phyloP scores from a whole-genome alignment of 2,329 filamentous ascomycete species.

The Fusarium sp. region DNA sequence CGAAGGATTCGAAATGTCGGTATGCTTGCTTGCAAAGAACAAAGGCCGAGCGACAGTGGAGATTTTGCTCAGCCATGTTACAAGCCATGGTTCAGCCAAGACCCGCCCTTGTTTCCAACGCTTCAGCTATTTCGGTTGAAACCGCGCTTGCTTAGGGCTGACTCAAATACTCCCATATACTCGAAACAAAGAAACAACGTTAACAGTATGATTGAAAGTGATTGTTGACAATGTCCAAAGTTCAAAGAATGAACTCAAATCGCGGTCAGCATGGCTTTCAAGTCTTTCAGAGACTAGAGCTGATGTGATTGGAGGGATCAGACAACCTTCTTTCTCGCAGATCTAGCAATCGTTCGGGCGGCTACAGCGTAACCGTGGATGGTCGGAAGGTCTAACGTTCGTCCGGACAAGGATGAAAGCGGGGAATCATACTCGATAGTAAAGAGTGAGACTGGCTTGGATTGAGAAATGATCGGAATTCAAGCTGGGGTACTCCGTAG shows the following conservation, averaged over 20 bases:
- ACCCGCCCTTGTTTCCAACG: conserved; percentile 19
- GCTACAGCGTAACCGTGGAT: conserved; percentile 45
- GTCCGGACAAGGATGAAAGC: conserved; percentile 33
- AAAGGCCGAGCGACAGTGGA: conserved; percentile 20
- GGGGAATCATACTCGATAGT: conserved; percentile 3
- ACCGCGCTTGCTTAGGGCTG: conserved; percentile 31
- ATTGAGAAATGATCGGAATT: conserved; percentile 8
- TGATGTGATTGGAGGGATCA: conserved; percentile 26
- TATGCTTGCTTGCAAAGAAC: conserved; percentile 5
- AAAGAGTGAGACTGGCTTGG: neutral
- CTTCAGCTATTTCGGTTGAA: conserved; percentile 25
- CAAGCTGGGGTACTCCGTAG: neutral
- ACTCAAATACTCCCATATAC: conserved; percentile 1
- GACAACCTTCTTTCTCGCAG: conserved; percentile 25
- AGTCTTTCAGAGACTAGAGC: conserved; percentile 8
- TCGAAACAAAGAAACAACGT: neutral
- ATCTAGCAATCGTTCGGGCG: conserved; percentile 37
- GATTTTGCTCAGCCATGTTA: conserved; percentile 42
- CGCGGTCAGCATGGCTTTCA: conserved; percentile 21
- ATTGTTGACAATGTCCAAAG: conserved; percentile 6
- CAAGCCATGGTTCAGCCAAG: conserved; percentile 31
- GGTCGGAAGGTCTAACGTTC: conserved; percentile 33
- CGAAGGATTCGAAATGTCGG: conserved; percentile 7
- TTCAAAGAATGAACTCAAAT: conserved; percentile 15
- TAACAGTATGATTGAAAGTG: conserved; percentile 7